These are phyloP conservation scores for Rhizophora mangle DNA, from an alignment of 345 rosid genomes.

Conservation along the genomic window DNA sequence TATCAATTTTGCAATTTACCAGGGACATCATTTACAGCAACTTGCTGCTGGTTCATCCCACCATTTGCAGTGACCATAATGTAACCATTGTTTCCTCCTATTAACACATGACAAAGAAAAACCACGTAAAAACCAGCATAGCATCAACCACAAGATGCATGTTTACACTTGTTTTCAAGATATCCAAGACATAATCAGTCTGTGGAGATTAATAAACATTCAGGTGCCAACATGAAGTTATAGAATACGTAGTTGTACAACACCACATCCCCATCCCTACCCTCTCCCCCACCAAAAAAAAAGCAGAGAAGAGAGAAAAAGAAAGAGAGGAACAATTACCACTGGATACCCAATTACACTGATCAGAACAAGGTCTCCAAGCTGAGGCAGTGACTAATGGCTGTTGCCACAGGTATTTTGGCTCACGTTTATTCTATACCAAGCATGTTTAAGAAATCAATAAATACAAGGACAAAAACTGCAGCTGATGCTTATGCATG, in stretches of 20 bases:
- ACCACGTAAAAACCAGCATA: slow-evolving; percentile 6
- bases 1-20: slow-evolving; percentile 5
- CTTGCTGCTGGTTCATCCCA: slow-evolving; percentile 95
- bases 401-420: slow-evolving; percentile 90
- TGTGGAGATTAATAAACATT: background rate
- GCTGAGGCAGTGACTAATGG: slow-evolving; percentile 68
- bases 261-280: background rate
- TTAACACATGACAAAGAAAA: slow-evolving; percentile 10
- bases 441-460: slow-evolving; percentile 17
- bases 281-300: too few species aligned
- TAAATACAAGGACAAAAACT: background rate
- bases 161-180: slow-evolving; percentile 3
- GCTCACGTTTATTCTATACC: slow-evolving; percentile 81
- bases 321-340: slow-evolving; percentile 40
- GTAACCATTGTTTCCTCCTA: slow-evolving; percentile 86
- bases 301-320: slow-evolving; percentile 14
- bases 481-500: too few species aligned
- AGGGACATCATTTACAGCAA: slow-evolving; percentile 66
- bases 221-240: background rate
- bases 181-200: background rate
- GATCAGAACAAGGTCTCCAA: slow-evolving; percentile 91
- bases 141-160: background rate
- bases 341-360: slow-evolving; percentile 62
- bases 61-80: slow-evolving; percentile 94
- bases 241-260: too few species aligned